Base-by-base conservation (phyloP, 2,329 filamentous ascomycete genomes). In the Aspergillus candidus region DNA sequence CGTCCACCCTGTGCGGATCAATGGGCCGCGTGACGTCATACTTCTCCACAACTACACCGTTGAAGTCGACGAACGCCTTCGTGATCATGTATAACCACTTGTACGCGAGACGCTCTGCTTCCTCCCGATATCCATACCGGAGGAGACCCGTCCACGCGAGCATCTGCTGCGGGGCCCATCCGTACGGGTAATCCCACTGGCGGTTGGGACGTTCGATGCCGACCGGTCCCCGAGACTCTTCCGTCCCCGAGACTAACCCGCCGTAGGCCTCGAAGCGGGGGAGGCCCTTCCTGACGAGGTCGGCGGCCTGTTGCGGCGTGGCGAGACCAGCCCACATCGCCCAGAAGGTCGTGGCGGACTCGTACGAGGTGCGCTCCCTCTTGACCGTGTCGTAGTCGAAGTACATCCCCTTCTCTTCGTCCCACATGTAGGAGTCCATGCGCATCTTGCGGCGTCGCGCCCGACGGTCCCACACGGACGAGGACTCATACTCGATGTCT, bases 1-100 rank as follows among this genome's bases (percentile, higher is more conserved):
- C 93, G 66, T 94, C 88, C 11, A 97, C 93, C 50, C 86, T 84
- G 69, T 97, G 93, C 32, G 93, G 90, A 59, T 95, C 90, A 44
- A 90, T 82, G 4, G 86, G 83, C 44, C 88, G 76, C 14, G 91
- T 97, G 48, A 98, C 93, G 68, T 98, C 88, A 72, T 98, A 98
- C 72, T 98, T 98, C 70, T 98, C 93, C 5, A 97, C 93, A 2
- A 98, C 91, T 7, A 96, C 89, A 32, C 93, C 93, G 62, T 97
- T 97, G 75, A 91, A 97, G 66, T 98, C 91, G 48, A 96, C 90
- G 71, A 97, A 97, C 0, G 93, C 90, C 70, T 94, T 96, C 46
- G 88, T 96, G 59, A 96, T 89, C 91, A 97, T 97, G 66, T 90
- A 94, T 41, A 96, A 72, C 93, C 93, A 98, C 68, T 93, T 89